phyloP scores from a whole-genome alignment of 2,329 filamentous ascomycete species.

The Aquanectria penicillioides region DNA sequence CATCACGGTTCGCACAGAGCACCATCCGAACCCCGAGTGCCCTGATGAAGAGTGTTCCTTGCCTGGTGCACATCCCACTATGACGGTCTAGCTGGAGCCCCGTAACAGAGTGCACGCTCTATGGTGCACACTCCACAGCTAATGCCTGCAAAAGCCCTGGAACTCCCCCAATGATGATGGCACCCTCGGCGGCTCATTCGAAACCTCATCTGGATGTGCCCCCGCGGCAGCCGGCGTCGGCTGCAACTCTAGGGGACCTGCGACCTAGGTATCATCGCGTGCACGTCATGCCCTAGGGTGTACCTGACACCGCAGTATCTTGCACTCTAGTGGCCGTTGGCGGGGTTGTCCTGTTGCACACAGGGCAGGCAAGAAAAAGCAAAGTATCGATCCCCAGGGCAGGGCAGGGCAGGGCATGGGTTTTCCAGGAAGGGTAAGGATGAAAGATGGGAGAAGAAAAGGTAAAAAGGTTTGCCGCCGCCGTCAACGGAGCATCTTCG shows the following conservation, averaged over 20 bases:
- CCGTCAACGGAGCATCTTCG: constrained; percentile 42
- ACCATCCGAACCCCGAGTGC: constrained; percentile 10
- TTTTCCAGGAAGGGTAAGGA: constrained; percentile 19
- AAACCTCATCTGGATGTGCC: constrained; percentile 20
- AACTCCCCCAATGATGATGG: constrained; percentile 21
- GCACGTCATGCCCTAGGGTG: constrained; percentile 26
- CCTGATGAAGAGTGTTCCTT: constrained; percentile 15
- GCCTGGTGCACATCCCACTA: constrained; percentile 13
- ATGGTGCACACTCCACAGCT: constrained; percentile 5
- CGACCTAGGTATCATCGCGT: constrained; percentile 31
- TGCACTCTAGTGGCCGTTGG: constrained; percentile 40
- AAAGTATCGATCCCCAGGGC: constrained; percentile 25
- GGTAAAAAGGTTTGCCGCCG: constrained; percentile 29
- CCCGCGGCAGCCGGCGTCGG: constrained; percentile 37
- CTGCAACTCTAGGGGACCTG: constrained; percentile 30
- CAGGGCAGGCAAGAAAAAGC: constrained; percentile 29
- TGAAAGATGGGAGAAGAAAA: constrained; percentile 25
- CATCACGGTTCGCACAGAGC: constrained; percentile 18
- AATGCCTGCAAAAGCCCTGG: background rate
- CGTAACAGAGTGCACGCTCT: constrained; percentile 1
- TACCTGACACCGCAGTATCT: constrained; percentile 34
- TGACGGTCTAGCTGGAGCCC: constrained; percentile 1
- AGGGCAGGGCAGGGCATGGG: constrained; percentile 28
- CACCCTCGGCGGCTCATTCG: too few species aligned
- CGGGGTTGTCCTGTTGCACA: constrained; percentile 24